phyloP scores from a whole-genome alignment of 2,329 filamentous ascomycete genomes.

The Grosmannia clavigera region DNA sequence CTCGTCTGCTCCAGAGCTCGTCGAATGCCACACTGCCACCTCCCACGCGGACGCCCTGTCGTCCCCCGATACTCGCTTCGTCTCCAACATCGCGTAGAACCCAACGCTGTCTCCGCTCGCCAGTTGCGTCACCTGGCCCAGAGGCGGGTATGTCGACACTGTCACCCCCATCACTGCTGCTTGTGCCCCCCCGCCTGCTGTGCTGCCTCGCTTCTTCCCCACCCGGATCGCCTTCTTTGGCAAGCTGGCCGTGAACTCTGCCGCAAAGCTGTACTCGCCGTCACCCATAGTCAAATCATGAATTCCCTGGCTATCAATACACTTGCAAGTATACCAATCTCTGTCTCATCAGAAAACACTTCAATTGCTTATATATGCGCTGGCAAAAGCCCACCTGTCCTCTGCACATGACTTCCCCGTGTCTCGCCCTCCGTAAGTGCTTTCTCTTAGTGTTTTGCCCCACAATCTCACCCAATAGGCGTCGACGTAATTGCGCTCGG shows the following conservation, averaged over 20 bases:
- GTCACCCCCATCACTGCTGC: constrained; percentile 2
- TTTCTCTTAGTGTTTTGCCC: no score
- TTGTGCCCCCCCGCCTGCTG: not conserved
- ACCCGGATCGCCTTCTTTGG: constrained; percentile 2
- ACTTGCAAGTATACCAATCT: no score
- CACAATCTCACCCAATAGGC: not conserved
- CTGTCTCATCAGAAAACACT: no score
- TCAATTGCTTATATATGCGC: no score
- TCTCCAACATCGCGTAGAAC: constrained; percentile 61
- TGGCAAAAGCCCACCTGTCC: no score
- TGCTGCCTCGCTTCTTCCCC: not conserved
- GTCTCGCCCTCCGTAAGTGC: no score
- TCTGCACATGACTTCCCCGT: no score
- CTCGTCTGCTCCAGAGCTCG: not conserved
- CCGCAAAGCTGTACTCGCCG: constrained; percentile 9
- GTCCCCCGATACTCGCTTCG: constrained; percentile 36
- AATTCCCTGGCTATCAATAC: no score
- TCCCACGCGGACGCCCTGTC: constrained; percentile 40
- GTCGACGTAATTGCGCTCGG: constrained; percentile 10
- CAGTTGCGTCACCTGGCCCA: constrained; percentile 61
- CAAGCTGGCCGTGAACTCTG: constrained; percentile 10
- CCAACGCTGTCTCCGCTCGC: constrained; percentile 28
- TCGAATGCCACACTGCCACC: constrained; percentile 59
- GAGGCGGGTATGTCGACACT: constrained; percentile 46
- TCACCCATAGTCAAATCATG: not conserved